Conservation (phyloP, 2,329 filamentous ascomycete species). For the Zasmidium angulare region DNA sequence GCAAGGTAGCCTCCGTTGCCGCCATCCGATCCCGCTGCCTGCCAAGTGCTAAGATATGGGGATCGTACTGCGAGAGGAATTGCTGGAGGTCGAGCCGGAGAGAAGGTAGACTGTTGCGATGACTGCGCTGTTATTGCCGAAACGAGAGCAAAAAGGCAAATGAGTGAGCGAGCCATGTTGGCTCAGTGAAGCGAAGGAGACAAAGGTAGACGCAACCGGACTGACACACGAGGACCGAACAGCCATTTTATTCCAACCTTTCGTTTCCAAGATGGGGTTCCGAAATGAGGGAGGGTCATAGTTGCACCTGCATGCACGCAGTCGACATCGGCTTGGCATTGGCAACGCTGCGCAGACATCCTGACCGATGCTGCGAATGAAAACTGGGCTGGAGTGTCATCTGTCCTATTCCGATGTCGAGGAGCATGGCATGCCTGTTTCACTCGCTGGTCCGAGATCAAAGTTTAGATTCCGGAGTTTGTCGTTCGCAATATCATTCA, state of each 20-base stretch:
- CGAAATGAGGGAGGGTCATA: conserved; percentile 6
- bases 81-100: conserved; percentile 64
- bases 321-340: conserved; percentile 3
- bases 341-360: background rate
- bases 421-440: conserved; percentile 6
- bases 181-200: conserved; percentile 13
- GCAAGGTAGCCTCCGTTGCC: conserved; percentile 67
- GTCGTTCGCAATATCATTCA: background rate
- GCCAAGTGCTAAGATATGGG: conserved; percentile 73
- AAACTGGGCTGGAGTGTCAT: background rate
- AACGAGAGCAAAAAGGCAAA: conserved; percentile 14
- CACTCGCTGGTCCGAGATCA: background rate
- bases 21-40: conserved; percentile 58
- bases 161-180: conserved; percentile 5
- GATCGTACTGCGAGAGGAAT: conserved; percentile 72
- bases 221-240: background rate
- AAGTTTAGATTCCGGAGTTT: background rate
- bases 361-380: background rate
- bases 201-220: conserved; percentile 14
- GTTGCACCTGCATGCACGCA: background rate
- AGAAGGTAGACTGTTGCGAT: conserved; percentile 47
- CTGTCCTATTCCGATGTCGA: background rate
- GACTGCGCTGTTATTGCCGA: conserved; percentile 40
- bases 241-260: background rate
- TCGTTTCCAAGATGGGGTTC: conserved; percentile 1